Conservation (phyloP, 176 grass and related monocot genomes). For the Triticum urartu region DNA sequence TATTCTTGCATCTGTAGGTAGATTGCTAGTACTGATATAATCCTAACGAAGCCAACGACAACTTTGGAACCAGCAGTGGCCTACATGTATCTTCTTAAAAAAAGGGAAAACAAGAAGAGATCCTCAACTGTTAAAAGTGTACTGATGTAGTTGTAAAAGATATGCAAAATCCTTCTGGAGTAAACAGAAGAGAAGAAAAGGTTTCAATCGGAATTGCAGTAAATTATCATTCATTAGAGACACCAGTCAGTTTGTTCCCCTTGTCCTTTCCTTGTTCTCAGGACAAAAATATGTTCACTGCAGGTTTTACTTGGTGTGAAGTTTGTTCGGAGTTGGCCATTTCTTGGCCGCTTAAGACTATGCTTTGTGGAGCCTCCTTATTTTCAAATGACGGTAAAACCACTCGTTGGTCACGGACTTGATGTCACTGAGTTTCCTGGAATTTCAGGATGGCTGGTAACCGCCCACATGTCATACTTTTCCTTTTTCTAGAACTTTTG, state of each 20-base stretch:
- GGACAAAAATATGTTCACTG: slow-evolving; percentile 17
- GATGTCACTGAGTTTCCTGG: slow-evolving; percentile 95
- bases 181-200: slow-evolving; percentile 9
- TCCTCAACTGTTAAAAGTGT: background rate
- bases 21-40: background rate
- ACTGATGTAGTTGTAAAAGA: background rate
- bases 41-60: background rate
- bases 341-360: slow-evolving; percentile 82
- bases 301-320: slow-evolving; percentile 93
- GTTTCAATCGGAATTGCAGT: background rate
- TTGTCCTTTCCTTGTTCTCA: slow-evolving; percentile 22
- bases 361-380: slow-evolving; percentile 98
- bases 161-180: background rate
- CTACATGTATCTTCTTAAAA: slow-evolving; percentile 3
- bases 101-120: background rate
- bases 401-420: slow-evolving; percentile 76
- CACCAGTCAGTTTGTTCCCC: slow-evolving; percentile 3
- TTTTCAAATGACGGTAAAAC: slow-evolving; percentile 98
- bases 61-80: background rate
- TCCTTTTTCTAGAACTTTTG: slow-evolving; percentile 1
- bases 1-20: slow-evolving; percentile 14
- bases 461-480: slow-evolving; percentile 26
- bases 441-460: slow-evolving; percentile 97
- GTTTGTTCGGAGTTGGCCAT: slow-evolving; percentile 86
- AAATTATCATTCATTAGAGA: slow-evolving; percentile 25